Base-by-base conservation (phyloP, 1,139 yeast genomes). In the Debaryomyces sp. region DNA sequence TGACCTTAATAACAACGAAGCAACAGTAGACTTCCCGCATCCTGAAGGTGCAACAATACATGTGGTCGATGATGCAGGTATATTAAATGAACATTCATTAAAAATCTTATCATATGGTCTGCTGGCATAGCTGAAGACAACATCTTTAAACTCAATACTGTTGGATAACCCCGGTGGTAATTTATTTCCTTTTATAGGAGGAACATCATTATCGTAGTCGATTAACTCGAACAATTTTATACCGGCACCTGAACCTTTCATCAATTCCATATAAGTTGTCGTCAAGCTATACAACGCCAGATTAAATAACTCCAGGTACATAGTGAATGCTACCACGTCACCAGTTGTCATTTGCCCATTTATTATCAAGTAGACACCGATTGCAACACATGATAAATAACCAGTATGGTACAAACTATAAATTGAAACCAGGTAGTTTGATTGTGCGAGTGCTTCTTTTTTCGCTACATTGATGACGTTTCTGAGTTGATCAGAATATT, bases 31-130 rank as follows among this genome's bases (percentile, higher is more conserved):
- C 62, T 91, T 91, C 17, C 97, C 97, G 49, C 95, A 85, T 0
- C 97, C 97, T 17, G 96, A 88, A 13, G 94, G 89, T 1, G 97
- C 97, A 13, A 90, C 97, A 47, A 91, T 78, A 61, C 97, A 94
- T 6, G 94, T 84, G 50, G 90, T 89, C 47, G 90, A 85, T 13
- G 94, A 91, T 4, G 89, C 81, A 10, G 75, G 67, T 32, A 91
- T 78, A 9, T 68, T 73, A 46, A 91, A 78, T 35, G 79, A 71
- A 59, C 91, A 77, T n/a, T 81, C 80, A 21, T 83, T 67, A 62
- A 92, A 84, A 13, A 92, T 84, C 41, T 70, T 66, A 46, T 87
- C 89, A 50, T 84, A 81, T n/a, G 89, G 89, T 51, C 97, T 80
- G 1, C 96, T 85, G n/a, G 97, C 97, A 64, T 92, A 92, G 49